Percentiles rank a stretch among this genome's conserved stretches.
phyloP scores from a whole-genome alignment of 805 yeast species.

The Pichia phayaonensis region DNA sequence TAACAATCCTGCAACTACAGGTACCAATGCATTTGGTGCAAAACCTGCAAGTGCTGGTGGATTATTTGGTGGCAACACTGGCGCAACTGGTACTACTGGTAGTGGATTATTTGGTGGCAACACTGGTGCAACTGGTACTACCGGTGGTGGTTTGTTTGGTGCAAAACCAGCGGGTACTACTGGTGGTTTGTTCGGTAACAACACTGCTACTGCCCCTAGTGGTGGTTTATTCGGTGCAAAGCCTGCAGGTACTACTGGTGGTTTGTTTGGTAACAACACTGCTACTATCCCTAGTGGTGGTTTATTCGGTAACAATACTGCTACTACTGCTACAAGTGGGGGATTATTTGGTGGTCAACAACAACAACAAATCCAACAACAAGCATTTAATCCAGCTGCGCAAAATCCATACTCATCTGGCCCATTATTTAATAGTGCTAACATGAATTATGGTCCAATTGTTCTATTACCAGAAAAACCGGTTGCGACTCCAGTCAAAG shows the following conservation, averaged over 20 bases:
- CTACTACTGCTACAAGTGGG: slow-evolving; percentile 11
- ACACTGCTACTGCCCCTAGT: slow-evolving; percentile 9
- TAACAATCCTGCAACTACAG: slow-evolving; percentile 17
- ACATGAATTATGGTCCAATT: slow-evolving; percentile 20
- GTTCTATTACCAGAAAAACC: slow-evolving; percentile 43
- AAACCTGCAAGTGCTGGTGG: slow-evolving; percentile 12
- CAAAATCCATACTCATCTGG: slow-evolving; percentile 75
- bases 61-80: slow-evolving; percentile 12
- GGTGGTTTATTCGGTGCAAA: slow-evolving; percentile 18
- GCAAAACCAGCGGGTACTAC: slow-evolving; percentile 13
- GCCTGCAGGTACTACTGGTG: slow-evolving; percentile 24
- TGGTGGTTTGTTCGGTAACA: slow-evolving; percentile 34
- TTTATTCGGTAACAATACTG: slow-evolving; percentile 22
- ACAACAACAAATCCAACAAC: slow-evolving; percentile 16
- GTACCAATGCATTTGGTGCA: slow-evolving; percentile 23
- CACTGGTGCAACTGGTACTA: slow-evolving; percentile 8
- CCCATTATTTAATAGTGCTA: slow-evolving; percentile 47
- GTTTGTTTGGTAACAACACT: slow-evolving; percentile 31
- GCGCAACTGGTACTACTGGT: slow-evolving; percentile 16
- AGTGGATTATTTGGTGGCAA: slow-evolving; percentile 24
- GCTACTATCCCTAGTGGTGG: slow-evolving; percentile 23
- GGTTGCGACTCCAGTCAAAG: slow-evolving; percentile 40
- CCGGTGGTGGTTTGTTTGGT: slow-evolving; percentile 36
- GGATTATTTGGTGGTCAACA: slow-evolving; percentile 32
- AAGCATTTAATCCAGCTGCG: slow-evolving; percentile 27